phyloP scores from a whole-genome alignment of 192 early-diverging fungal genomes.

The Umbelopsis sp. region DNA sequence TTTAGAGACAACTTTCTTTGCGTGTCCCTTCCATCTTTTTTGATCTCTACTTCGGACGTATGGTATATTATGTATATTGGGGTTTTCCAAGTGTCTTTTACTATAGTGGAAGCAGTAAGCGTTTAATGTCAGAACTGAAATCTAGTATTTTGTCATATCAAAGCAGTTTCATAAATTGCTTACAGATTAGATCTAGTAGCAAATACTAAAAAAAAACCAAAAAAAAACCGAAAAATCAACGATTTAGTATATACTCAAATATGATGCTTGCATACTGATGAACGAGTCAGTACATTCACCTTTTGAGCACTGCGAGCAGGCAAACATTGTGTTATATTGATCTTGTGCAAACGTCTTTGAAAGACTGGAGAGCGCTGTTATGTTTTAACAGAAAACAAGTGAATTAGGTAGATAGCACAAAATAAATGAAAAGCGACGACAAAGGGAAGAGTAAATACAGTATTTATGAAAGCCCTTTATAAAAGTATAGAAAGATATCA shows the following conservation, averaged over 20 bases:
- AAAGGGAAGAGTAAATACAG: not conserved
- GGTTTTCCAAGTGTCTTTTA: conserved; percentile 53
- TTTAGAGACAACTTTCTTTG: conserved; percentile 54
- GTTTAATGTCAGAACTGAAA: not conserved
- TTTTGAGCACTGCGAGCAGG: conserved; percentile 40
- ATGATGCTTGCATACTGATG: not conserved
- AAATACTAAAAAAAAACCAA: conserved; percentile 26
- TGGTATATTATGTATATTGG: conserved; percentile 55
- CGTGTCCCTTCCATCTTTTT: conserved; percentile 55
- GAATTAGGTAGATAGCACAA: not conserved
- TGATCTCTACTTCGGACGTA: conserved; percentile 53
- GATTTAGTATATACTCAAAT: not conserved
- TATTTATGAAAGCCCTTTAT: not conserved
- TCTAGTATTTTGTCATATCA: not conserved
- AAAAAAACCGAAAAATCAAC: too few relatives aligned
- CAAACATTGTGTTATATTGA: conserved; percentile 12
- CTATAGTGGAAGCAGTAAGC: conserved; percentile 16
- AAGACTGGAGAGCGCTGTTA: not conserved
- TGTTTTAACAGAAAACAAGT: not conserved
- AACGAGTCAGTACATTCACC: conserved; percentile 17
- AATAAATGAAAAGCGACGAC: not conserved
- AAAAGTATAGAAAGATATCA: conserved; percentile 3
- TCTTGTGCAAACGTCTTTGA: not conserved
- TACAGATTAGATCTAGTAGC: conserved; percentile 42
- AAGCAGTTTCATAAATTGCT: not conserved